Base-by-base conservation (phyloP, 2,329 filamentous ascomycete species). In the Dendrostoma leiphaemia region DNA sequence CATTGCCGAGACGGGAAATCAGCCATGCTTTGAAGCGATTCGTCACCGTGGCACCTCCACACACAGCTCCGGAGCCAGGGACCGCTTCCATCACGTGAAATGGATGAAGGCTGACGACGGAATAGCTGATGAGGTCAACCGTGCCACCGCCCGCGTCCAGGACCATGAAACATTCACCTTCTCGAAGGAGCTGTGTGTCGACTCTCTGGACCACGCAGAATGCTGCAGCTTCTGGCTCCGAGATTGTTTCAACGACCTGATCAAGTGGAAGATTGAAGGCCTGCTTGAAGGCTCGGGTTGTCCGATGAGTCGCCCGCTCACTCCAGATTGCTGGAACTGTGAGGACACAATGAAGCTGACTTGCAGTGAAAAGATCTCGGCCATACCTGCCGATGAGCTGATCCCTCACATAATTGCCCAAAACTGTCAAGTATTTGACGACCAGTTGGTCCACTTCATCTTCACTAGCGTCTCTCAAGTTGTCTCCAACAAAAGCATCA, bases 311-410 rank as follows among this genome's bases (percentile, higher is more conserved):
- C 28, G 80, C 79, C 5, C 69, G 69, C 41, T 82, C 79, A 34
- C 75, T 79, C 81, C 81, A 84, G 7, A 84, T 79, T 5, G 81
- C 80, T 0, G 81, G 81, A 0, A 84, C 80, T 0, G 81, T 82
- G 19, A 84, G 67, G 41, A 83, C 73, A 53, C 81, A 82, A 51
- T 83, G 74, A 57, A 81, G 71, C 0, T 74, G 70, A 0, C 70
- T 80, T 17, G 67, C 72, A 4, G 67, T 65, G 5, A 80, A 65
- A 19, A 77, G 69, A 2, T 67, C 68, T 1, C 65, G 63, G 2
- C 75, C 74, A 1, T 82, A 63, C 4, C 71, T 69, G 35, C 70
- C 64, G 38, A 72, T 66, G 15, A 83, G 64, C 1, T 72, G 69
- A 44, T 70, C 68, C 56, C 77, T 67, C 4, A 81, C 75, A 57